phyloP scores from a whole-genome alignment of 1,284 basidiomycete species.

The Puccinia coronata region DNA sequence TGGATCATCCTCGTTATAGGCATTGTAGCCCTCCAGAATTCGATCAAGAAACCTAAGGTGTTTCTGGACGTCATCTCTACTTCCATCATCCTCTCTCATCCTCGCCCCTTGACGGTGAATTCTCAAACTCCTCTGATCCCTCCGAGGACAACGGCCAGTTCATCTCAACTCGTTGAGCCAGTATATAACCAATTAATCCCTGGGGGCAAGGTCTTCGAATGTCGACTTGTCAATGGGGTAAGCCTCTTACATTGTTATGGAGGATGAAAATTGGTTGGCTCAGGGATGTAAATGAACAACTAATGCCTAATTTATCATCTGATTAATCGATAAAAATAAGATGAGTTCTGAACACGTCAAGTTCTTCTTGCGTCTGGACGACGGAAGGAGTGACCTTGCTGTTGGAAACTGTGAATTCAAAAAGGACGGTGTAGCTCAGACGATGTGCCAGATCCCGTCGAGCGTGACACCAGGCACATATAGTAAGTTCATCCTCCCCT shows the following conservation, averaged over 20 bases:
- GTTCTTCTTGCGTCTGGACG: slow-evolving; percentile 1
- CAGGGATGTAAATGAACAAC: too few species aligned
- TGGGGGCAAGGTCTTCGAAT: slow-evolving; percentile 9
- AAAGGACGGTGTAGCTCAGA: slow-evolving; percentile 3
- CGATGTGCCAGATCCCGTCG: slow-evolving; percentile 28
- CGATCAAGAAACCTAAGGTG: slow-evolving; percentile 6
- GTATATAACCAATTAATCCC: slow-evolving; percentile 15
- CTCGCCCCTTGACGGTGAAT: neutral
- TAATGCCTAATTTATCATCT: too few species aligned
- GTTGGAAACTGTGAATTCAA: slow-evolving; percentile 16
- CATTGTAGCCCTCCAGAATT: slow-evolving; percentile 19
- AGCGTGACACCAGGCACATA: slow-evolving; percentile 18
- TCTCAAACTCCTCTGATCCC: neutral
- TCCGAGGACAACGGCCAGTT: neutral
- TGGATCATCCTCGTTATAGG: neutral
- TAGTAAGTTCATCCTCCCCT: too few species aligned
- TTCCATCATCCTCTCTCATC: slow-evolving; percentile 16
- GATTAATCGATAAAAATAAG: too few species aligned
- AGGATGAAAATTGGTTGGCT: too few species aligned
- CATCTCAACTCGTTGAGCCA: neutral
- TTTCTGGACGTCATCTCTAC: slow-evolving; percentile 30
- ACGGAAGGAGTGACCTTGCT: slow-evolving; percentile 13
- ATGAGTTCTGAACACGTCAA: slow-evolving; percentile 5
- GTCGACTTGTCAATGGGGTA: slow-evolving; percentile 24
- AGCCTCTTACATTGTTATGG: neutral